Percentiles rank a stretch among this genome's conserved stretches.
Evolutionary conservation across 352 stramenopile genomes (phyloP).

Genomic region (Sclerospora graminicola): DNA sequence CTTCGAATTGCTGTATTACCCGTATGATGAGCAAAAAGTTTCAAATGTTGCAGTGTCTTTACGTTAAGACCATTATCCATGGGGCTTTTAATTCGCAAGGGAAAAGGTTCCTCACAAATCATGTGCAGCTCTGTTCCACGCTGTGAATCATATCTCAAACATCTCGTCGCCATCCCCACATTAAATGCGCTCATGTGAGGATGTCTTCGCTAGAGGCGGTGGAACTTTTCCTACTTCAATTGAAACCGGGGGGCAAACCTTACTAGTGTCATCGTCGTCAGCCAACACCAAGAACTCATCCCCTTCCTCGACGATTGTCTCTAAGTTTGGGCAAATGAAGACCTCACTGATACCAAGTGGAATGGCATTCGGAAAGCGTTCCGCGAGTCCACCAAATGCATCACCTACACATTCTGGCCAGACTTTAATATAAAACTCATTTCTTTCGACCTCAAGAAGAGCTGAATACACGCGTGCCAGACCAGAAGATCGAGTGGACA

Average conservation of each 20-base stretch:
- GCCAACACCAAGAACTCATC: constrained; percentile 78
- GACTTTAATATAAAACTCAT: constrained; percentile 85
- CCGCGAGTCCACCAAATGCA: constrained; percentile 48
- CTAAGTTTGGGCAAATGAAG: constrained; percentile 39
- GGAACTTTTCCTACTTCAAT: constrained; percentile 35
- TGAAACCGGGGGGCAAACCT: too few species aligned
- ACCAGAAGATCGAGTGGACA: constrained; percentile 72
- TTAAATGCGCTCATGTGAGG: constrained; percentile 58
- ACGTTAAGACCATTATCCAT: constrained; percentile 62
- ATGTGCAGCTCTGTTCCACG: constrained; percentile 66
- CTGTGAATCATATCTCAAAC: constrained; percentile 81
- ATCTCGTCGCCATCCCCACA: constrained; percentile 85
- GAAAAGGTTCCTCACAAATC: constrained; percentile 75
- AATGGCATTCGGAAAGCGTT: constrained; percentile 73
- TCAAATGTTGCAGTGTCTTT: constrained; percentile 44
- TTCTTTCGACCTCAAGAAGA: constrained; percentile 80
- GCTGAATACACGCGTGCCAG: constrained; percentile 58
- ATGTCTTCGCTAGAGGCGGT: constrained; percentile 8
- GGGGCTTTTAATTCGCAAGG: constrained; percentile 53
- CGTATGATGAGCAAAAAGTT: constrained; percentile 55
- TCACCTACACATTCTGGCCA: constrained; percentile 73
- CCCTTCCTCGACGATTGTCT: constrained; percentile 25
- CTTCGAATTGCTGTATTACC: constrained; percentile 75
- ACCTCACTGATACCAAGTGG: constrained; percentile 73
- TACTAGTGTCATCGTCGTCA: constrained; percentile 84